These are phyloP conservation scores for Epichloe brachyelytri DNA, from an alignment of 2,329 filamentous ascomycete species.

Conservation along the genomic window DNA sequence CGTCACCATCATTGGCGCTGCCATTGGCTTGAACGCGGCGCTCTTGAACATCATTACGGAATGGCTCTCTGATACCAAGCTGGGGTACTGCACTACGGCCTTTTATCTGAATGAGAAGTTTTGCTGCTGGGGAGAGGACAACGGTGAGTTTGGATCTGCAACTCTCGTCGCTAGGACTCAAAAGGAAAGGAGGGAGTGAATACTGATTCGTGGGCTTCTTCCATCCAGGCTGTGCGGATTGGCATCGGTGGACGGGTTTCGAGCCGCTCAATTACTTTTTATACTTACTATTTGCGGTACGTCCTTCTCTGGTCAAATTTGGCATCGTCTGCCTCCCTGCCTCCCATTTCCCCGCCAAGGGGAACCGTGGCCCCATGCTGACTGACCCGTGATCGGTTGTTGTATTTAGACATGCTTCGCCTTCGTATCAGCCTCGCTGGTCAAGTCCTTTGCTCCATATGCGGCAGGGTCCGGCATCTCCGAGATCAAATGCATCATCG, in stretches of 20 bases:
- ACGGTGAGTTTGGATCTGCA: slow-evolving; percentile 35
- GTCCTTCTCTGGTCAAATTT: slow-evolving; percentile 11
- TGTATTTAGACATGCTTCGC: slow-evolving; percentile 56
- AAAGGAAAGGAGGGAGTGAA: neutral
- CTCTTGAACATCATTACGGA: slow-evolving; percentile 92
- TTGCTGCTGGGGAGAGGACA: slow-evolving; percentile 94
- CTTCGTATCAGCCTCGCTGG: slow-evolving; percentile 67
- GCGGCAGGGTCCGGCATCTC: slow-evolving; percentile 94
- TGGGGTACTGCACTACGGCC: slow-evolving; percentile 87
- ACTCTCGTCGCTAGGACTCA: neutral
- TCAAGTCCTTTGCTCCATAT: slow-evolving; percentile 88
- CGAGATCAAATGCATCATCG: slow-evolving; percentile 98
- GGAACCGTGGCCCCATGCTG: neutral
- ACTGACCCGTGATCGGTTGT: neutral
- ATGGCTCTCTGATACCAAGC: slow-evolving; percentile 91
- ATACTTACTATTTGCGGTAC: slow-evolving; percentile 74
- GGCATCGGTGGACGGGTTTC: slow-evolving; percentile 78
- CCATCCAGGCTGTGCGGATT: slow-evolving; percentile 61
- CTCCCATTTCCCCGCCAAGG: neutral
- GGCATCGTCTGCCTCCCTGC: neutral
- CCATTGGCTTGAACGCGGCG: slow-evolving; percentile 86
- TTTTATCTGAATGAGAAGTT: slow-evolving; percentile 98
- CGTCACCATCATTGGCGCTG: slow-evolving; percentile 81
- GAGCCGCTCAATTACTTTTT: slow-evolving; percentile 70
- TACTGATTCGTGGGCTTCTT: neutral